Percentiles rank a stretch among this genome's conserved stretches.
phyloP scores from a whole-genome alignment of 176 grass and related monocot genomes.

The Pontederia paniculata region DNA sequence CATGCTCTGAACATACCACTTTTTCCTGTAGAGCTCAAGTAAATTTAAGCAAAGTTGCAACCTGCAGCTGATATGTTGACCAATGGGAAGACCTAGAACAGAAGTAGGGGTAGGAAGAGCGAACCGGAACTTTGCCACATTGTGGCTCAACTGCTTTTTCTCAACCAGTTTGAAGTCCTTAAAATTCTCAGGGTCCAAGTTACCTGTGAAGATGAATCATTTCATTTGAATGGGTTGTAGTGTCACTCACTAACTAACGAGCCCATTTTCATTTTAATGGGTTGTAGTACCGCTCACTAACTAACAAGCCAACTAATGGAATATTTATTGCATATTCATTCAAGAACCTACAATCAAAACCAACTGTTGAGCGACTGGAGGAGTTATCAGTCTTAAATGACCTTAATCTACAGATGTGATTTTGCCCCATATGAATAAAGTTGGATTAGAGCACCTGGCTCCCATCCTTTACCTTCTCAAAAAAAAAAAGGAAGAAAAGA shows the following conservation, averaged over 20 bases:
- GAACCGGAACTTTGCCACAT: constrained; percentile 87
- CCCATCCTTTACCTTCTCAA: no score
- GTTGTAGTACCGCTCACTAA: neutral
- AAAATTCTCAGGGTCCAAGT: constrained; percentile 84
- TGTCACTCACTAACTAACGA: neutral
- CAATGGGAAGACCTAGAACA: constrained; percentile 70
- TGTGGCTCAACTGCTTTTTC: constrained; percentile 80
- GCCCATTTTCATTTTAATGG: neutral
- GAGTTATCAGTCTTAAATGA: no score
- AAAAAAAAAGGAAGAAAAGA: no score
- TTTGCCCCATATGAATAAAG: no score
- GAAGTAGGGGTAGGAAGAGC: constrained; percentile 62
- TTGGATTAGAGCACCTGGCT: no score
- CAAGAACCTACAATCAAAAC: no score
- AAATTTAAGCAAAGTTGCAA: constrained; percentile 17
- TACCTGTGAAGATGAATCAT: constrained; percentile 21
- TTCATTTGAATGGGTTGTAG: neutral
- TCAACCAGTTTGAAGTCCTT: constrained; percentile 80
- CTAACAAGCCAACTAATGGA: neutral
- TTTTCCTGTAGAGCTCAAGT: neutral
- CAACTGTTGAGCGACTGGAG: no score
- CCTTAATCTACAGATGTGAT: no score
- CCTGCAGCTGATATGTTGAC: constrained; percentile 99
- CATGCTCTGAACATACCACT: neutral
- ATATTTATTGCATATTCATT: no score